phyloP scores from a whole-genome alignment of 164 flowering plant genomes.

The Macadamia integrifolia region DNA sequence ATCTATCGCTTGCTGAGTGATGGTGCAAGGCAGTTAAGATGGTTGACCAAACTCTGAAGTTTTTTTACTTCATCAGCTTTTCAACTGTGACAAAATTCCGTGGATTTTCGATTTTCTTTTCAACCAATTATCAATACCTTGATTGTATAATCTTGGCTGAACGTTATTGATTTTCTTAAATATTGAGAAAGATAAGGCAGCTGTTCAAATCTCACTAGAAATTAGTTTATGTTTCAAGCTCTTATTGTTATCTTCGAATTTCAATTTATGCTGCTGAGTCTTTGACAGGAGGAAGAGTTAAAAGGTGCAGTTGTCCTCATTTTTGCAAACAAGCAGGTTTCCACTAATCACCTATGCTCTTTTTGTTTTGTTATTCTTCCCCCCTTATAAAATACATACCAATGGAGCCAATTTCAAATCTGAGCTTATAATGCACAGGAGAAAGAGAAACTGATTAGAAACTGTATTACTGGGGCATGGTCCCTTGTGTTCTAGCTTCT shows the following conservation, averaged over 20 bases:
- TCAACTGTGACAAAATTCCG: no score
- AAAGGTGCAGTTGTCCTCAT: constrained; percentile 87
- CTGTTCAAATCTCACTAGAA: neutral
- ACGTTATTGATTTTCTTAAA: neutral
- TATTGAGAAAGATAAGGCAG: neutral
- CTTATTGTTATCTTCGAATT: neutral
- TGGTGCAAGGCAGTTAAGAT: no score
- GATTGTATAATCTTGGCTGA: no score
- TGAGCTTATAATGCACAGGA: no score
- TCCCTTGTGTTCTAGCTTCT: neutral
- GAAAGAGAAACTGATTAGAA: no score
- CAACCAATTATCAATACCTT: neutral
- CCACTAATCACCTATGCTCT: neutral
- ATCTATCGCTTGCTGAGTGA: no score
- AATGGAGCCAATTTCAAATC: neutral
- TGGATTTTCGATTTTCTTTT: neutral
- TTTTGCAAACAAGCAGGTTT: constrained; percentile 96
- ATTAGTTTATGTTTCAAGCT: neutral
- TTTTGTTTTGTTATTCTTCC: neutral
- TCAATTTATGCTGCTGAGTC: constrained; percentile 4
- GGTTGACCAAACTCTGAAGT: no score
- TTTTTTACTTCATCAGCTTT: no score
- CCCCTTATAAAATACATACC: neutral
- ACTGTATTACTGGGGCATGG: neutral
- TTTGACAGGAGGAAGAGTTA: constrained; percentile 80